Evolutionary conservation across 108 stramenopile species (phyloP), one percentile per base, ranked within the genome.

Genomic region (Pseudonitzschia multiseries): DNA sequence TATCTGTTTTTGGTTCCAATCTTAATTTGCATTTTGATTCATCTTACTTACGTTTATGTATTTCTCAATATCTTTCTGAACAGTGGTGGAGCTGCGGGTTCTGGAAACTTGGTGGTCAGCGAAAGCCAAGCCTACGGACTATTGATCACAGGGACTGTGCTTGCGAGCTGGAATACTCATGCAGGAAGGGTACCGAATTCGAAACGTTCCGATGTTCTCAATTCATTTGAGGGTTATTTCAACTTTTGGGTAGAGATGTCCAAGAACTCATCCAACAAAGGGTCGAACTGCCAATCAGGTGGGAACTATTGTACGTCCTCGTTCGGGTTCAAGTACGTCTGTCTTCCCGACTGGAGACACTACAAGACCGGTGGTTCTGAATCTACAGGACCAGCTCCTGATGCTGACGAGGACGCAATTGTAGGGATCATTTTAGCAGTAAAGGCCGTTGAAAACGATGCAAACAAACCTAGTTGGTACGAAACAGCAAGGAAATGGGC

Each of bases 191-290:
- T 73, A 1, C 28, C 73, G 20, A 52, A 52, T 17, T 51, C 73
- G 0, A 41, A 56, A 8, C 73, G 73, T 12, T 22, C 24, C 32
- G 65, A 65, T 46, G 73, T 66, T 32, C 63, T 73, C 21, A 40
- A 65, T 8, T 69, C 29, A 14, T 69, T 57, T 56, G 53, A 69
- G 48, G 69, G 73, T 48, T 73, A 78, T 27, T 78, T 78, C 65
- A 72, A 71, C 64, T 70, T 70, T 40, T 78, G 77, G 77, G 61
- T 72, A 22, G 32, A 73, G 21, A 78, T 78, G 77, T 78, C 71
- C 36, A 31, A 46, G 27, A 68, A 72, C 33, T 78, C 77, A 22
- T 69, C 53, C 29, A 26, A 27, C 29, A 61, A 53, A 44, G 20
- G 20, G 32, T 31, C 48, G 15, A 51, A 54, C 22, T 74, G 73